Percentiles rank a stretch among this genome's conserved stretches.
Evolutionary conservation across 371 early-diverging fungal genomes (phyloP).

Genomic region (Mucor racemosus): DNA sequence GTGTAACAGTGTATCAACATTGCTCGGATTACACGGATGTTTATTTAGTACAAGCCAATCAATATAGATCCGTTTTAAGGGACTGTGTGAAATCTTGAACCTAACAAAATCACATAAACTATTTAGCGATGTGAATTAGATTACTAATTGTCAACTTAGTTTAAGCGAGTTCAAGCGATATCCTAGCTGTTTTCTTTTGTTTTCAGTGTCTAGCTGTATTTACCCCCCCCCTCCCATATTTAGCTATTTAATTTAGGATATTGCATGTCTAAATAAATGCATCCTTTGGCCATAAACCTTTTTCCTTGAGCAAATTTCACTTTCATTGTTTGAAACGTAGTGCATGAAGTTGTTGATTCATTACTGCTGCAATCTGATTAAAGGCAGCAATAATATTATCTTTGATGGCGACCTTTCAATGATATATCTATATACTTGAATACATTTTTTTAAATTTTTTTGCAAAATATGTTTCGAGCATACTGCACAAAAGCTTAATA

Average conservation of each 20-base stretch:
- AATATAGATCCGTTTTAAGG: no score
- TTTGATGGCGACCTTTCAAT: no score
- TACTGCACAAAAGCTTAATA: neutral
- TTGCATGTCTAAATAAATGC: no score
- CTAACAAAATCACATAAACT: neutral
- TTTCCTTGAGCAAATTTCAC: no score
- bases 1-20: neutral
- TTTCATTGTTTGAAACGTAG: neutral
- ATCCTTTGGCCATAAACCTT: no score
- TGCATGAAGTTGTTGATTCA: neutral
- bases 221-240: no score
- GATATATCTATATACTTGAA: neutral
- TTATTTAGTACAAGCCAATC: no score
- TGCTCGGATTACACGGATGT: neutral
- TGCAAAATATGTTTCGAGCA: neutral
- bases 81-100: neutral
- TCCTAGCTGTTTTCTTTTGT: neutral
- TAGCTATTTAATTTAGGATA: no score
- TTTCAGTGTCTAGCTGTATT: no score
- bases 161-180: neutral
- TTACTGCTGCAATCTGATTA: neutral
- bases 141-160: neutral
- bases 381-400: neutral
- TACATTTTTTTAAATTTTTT: no score
- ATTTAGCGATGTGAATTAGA: conserved; percentile 1